Percentiles rank a stretch among this genome's conserved stretches.
Conservation (phyloP, 2,329 filamentous ascomycete genomes). For the Nemania sp. region DNA sequence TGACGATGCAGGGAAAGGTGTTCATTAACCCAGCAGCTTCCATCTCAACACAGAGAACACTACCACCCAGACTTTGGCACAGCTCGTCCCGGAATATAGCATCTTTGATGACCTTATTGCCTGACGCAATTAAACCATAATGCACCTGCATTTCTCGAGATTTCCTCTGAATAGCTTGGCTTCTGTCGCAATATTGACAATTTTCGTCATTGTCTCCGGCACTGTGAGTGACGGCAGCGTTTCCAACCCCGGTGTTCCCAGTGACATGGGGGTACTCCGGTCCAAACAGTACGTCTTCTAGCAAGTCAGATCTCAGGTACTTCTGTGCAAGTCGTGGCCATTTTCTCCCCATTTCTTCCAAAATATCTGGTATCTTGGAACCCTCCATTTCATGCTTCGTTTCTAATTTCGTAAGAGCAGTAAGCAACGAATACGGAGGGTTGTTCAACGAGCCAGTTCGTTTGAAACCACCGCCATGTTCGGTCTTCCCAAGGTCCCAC, state of each 20-base stretch:
- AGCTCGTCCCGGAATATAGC: slow-evolving; percentile 29
- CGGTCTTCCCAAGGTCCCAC: slow-evolving; percentile 34
- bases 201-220: no score
- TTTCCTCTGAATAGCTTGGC: slow-evolving; percentile 23
- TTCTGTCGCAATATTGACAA: slow-evolving; percentile 28
- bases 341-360: slow-evolving; percentile 26
- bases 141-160: slow-evolving; percentile 31
- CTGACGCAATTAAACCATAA: slow-evolving; percentile 37
- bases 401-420: slow-evolving; percentile 25
- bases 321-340: slow-evolving; percentile 25
- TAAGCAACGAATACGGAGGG: slow-evolving; percentile 29
- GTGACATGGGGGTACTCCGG: no score
- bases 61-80: slow-evolving; percentile 1
- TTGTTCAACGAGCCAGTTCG: slow-evolving; percentile 30
- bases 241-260: slow-evolving; percentile 6
- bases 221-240: neutral
- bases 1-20: slow-evolving; percentile 34
- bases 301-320: slow-evolving; percentile 25
- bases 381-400: slow-evolving; percentile 6
- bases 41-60: slow-evolving; percentile 33
- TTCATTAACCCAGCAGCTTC: slow-evolving; percentile 23
- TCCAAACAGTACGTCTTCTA: slow-evolving; percentile 29
- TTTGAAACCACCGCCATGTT: slow-evolving; percentile 19
- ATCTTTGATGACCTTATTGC: slow-evolving; percentile 34
- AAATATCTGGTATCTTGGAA: slow-evolving; percentile 27